A percentile compares a stretch with the other conserved stretches of the same genome.
Evolutionary conservation across 2,329 filamentous ascomycete genomes (phyloP).

Genomic region (Neonectria hederae): DNA sequence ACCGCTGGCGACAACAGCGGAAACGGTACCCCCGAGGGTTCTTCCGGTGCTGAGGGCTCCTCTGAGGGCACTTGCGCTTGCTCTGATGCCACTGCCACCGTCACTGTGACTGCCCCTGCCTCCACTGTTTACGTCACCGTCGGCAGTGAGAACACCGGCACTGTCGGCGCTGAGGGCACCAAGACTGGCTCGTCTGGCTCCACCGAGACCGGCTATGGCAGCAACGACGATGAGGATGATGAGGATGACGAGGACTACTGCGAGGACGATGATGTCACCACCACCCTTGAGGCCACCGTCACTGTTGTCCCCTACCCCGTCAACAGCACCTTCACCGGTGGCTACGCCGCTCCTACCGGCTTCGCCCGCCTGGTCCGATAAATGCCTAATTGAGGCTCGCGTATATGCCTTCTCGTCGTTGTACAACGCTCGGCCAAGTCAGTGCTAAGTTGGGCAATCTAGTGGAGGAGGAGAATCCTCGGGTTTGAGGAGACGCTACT

Average conservation of each 20-base stretch:
- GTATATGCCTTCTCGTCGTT: constrained; percentile 34
- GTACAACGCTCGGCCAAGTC: constrained; percentile 37
- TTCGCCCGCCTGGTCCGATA: constrained; percentile 48
- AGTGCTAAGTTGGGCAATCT: constrained; percentile 30
- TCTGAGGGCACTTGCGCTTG: constrained; percentile 24
- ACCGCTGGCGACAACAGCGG: constrained; percentile 30
- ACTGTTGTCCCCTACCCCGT: constrained; percentile 55
- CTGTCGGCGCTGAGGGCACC: constrained; percentile 38
- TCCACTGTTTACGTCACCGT: constrained; percentile 51
- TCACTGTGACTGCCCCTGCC: constrained; percentile 46
- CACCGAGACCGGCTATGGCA: constrained; percentile 27
- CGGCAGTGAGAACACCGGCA: constrained; percentile 39
- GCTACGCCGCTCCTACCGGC: constrained; percentile 48
- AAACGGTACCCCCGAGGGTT: constrained; percentile 22
- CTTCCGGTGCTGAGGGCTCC: constrained; percentile 24
- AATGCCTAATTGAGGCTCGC: constrained; percentile 26
- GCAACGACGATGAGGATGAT: constrained; percentile 23
- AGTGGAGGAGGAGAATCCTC: constrained; percentile 30
- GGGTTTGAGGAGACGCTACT: constrained; percentile 29
- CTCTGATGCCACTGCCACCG: constrained; percentile 40
- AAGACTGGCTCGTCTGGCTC: constrained; percentile 36
- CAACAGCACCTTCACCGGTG: constrained; percentile 48
- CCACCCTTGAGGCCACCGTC: constrained; percentile 45
- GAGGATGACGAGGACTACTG: constrained; percentile 33
- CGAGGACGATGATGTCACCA: constrained; percentile 36